A percentile compares a stretch with the other conserved stretches of the same genome.
phyloP scores from a whole-genome alignment of 2,329 filamentous ascomycete species.

The Fusarium pininemorale region DNA sequence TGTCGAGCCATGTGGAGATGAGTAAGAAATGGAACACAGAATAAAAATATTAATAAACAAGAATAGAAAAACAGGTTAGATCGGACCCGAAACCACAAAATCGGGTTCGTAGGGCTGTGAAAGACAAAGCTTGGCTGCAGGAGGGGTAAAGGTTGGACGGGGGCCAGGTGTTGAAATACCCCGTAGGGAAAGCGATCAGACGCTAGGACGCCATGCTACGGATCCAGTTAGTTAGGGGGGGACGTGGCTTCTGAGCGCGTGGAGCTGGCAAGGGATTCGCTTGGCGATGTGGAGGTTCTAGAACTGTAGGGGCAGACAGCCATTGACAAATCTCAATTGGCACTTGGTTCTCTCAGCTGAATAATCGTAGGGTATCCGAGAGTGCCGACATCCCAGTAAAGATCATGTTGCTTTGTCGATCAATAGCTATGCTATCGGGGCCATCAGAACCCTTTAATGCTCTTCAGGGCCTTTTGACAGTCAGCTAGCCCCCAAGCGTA shows the following conservation, averaged over 20 bases:
- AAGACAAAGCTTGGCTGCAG: background rate
- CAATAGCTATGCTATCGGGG: background rate
- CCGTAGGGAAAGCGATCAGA: constrained; percentile 9
- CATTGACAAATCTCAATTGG: background rate
- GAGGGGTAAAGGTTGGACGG: background rate
- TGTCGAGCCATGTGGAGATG: constrained; percentile 13
- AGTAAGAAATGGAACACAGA: background rate
- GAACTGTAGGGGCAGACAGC: background rate
- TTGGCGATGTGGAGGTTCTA: background rate
- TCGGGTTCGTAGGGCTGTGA: constrained; percentile 1
- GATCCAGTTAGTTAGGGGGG: constrained; percentile 3
- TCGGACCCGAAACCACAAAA: background rate
- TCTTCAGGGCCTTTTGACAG: background rate
- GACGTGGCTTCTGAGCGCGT: background rate
- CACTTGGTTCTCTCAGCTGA: background rate
- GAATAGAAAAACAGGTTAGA: background rate
- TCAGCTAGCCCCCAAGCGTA: background rate
- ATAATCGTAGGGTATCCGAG: background rate
- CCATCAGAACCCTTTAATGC: background rate
- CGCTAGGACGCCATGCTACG: background rate
- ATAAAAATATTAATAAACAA: background rate
- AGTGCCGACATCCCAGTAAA: background rate
- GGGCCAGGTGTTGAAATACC: constrained; percentile 23
- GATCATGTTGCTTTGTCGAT: background rate
- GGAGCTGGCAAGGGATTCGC: background rate